Base-by-base conservation (phyloP, 345 rosid species). In the Citrus unshiu region DNA sequence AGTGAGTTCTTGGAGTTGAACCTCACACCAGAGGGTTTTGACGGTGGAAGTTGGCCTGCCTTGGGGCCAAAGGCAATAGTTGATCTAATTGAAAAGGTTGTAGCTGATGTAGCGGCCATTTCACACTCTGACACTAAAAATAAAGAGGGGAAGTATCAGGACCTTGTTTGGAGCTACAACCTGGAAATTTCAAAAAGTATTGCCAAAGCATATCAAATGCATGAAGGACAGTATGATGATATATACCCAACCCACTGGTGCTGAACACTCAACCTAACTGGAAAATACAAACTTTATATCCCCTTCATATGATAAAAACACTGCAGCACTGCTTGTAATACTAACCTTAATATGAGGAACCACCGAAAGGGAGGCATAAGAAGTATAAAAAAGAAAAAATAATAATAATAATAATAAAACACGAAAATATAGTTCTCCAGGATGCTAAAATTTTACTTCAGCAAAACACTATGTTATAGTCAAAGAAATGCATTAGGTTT, bases 51-150 rank as follows among this genome's bases (percentile, higher is more conserved):
- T 70, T 80, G 79, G 73, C 81, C 78, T 7, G 88, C 82, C 85
- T 82, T 88, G 70, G 86, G 79, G 22, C 87, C 82, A 76, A 83
- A 82, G 64, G 93, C 82, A 70, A 84, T 68, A 74, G 90, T 74
- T 24, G 94, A 87, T 71, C 90, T 91, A 75, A 87, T 78, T 2
- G 94, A 88, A 78, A 93, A 76, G 79, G 84, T 81, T 61, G 98
- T 73, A 61, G 94, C 91, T 62, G 94, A 68, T 73, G 91, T 85
- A 68, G 97, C 85, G 21, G 96, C 98, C 97, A 93, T 93, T 79
- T 78, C 62, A 58, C 35, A 35, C 79, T 72, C 83, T 80, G 66
- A 67, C 64, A 24, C 30, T 10, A 56, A 64, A 29, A 43, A 46
- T 57, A 57, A n/a, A 61, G 0, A 27, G 14, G 27, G 66, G 68